Base-by-base conservation (phyloP, 768 basidiomycete species). In the Suillus subalutaceus region DNA sequence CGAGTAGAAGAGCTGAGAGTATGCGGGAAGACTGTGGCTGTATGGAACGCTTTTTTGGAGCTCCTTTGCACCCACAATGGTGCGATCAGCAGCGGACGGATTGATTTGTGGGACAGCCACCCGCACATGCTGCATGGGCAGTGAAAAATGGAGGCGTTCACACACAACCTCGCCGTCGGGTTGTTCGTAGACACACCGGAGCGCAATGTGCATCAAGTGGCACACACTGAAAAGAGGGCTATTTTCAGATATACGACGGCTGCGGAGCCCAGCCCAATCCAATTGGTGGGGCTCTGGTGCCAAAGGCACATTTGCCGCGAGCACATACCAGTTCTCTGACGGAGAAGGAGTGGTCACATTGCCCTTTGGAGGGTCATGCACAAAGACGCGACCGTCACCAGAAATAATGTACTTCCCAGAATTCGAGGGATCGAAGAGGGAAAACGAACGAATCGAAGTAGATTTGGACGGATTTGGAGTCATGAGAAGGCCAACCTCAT, bases 1-100 rank as follows among this genome's bases (percentile, higher is more conserved):
- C 20, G 80, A 71, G 72, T 93, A 79, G 78, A 89, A 94, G 23
- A 94, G 81, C 69, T 93, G 91, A 6, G 90, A 92, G 72, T 94
- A 94, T 4, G 88, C 84, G 2, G 93, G 93, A 23, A 92, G 85
- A 52, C 70, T 71, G 16, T 76, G 74, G 6, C 72, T 66, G 61
- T 71, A 70, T 35, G 69, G 75, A 12, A 70, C 61, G 41, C 15
- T 63, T 62, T 65, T 72, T 50, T 35, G 70, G 32, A 55, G 30
- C 23, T 61, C 62, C 44, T 43, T n/a, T 32, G 23, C 61, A 67
- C 3, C 18, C 32, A 68, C 67, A 46, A 61, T 67, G 10, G 55
- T 43, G 67, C 40, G 23, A 46, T 64, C 65, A 48, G 43, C 37
- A 41, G 56, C 23, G n/a, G 63, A 37, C 6, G 63, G 38, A 5